Base-by-base conservation (phyloP, 495 filamentous ascomycete genomes). In the Podospora pseudopauciseta region DNA sequence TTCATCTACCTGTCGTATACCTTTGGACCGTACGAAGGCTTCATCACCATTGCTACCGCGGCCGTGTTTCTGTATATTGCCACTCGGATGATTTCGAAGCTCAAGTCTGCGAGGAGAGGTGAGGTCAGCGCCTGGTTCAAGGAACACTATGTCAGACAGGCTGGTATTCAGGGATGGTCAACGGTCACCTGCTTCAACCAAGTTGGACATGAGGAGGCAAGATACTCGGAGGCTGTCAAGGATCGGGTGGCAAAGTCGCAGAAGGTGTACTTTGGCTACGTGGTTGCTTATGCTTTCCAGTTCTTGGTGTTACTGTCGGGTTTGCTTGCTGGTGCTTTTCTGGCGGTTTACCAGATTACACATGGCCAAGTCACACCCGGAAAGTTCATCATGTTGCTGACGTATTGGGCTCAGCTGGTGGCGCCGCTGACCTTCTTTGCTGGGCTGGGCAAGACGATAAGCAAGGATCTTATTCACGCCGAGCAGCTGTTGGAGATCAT, bases 141-240 rank as follows among this genome's bases (percentile, higher is more conserved):
- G 71, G 86, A 90, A 72, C 80, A 82, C 62, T 86, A 85, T 62
- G 81, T 88, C 23, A 83, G 89, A 66, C 84, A 87, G 70, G 86
- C 90, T 63, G 84, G 86, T 2, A 86, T 92, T 63, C 82, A 83
- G 65, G 88, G 86, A 49, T 93, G 91, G 90, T 79, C 83, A 27
- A 90, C 90, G 16, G 90, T 91, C 27, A 84, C 82, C 65, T 86
- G 88, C 72, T 92, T 93, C 81, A 93, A 93, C 74, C 86, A 88
- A 67, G 82, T 88, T 28, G 76, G 78, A 1, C 88, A 91, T 69
- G 90, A 93, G 72, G 81, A 86, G 68, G 78, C 80, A 20, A 83
- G 87, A 64, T 90, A 91, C 72, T 80, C 80, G n/a, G 70, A 75
- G 9, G 82, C 82, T 11, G 80, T 85, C 49, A 78, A 80, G 54